Evolutionary conservation across 2,329 filamentous ascomycete genomes (phyloP), one percentile per base, ranked within the genome.

Genomic region (Calonectria crousiana): DNA sequence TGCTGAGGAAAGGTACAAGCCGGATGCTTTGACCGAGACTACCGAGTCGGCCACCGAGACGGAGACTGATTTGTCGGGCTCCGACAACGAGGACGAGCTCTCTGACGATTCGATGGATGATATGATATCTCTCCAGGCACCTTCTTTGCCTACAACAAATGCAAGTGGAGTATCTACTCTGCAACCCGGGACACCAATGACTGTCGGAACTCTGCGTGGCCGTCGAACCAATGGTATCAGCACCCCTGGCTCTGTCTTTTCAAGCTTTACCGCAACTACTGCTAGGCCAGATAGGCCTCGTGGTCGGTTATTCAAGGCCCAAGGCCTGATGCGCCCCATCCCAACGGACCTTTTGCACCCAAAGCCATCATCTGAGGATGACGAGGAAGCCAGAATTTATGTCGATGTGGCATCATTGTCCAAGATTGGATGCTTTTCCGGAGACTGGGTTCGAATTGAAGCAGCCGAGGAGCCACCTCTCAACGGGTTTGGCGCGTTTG

Each of bases 361-460:
- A 0, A 96, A 94, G 78, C 96, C 97, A 3, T 87, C 86, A 1
- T 84, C 89, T 0, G 91, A 92, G 32, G 95, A 98, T 74, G 97
- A 99, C 75, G 95, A 98, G 77, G 94, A 97, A 79, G 93, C 95
- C 2, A 92, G 97, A 62, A 90, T 98, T 2, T 99, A 96, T 81
- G 96, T 99, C 6, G 95, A 98, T 79, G 93, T 97, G 10, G 93
- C 92, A 72, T 95, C 95, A 1, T 86, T 99, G 26, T 93, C 95
- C 18, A 95, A 96, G 78, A 93, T 99, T 69, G 96, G 96, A 20
- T 98, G 96, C 84, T 99, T 99, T 82, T 98, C 96, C 0, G 97
- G 97, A 36, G 97, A 99, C 82, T 99, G 97, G 97, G 95, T 98
- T 14, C 93, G 94, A 28, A 88, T 98, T 14, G 95, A 98, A 85